Evolutionary conservation across 352 stramenopile species (phyloP).

Genomic region (Phytophthora pinifolia): DNA sequence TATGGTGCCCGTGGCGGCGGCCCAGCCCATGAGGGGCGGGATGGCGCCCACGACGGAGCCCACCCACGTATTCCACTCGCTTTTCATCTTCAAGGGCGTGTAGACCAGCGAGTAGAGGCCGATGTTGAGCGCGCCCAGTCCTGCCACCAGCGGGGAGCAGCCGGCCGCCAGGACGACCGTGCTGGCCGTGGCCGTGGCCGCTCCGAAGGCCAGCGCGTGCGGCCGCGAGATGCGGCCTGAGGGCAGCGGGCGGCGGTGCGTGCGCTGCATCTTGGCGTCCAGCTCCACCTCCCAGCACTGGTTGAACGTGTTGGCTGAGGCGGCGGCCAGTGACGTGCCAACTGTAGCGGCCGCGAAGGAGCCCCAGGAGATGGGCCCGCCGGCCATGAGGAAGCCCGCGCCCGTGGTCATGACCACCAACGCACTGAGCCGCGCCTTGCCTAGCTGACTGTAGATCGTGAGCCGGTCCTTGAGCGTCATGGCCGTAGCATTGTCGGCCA

Average conservation of each 20-base stretch:
- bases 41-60: constrained; percentile 98
- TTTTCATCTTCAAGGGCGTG: constrained; percentile 97
- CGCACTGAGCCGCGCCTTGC: constrained; percentile 93
- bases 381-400: constrained; percentile 96
- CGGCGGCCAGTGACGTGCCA: constrained; percentile 94
- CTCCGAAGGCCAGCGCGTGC: constrained; percentile 85
- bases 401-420: constrained; percentile 97
- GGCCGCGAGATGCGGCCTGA: constrained; percentile 74
- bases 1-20: constrained; percentile 90
- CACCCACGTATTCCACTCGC: constrained; percentile 98
- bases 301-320: constrained; percentile 97
- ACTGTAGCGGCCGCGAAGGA: constrained; percentile 90
- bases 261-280: constrained; percentile 97
- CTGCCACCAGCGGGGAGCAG: constrained; percentile 95
- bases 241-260: constrained; percentile 92
- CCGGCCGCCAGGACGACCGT: constrained; percentile 88
- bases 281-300: constrained; percentile 96
- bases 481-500: constrained; percentile 2
- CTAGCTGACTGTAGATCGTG: constrained; percentile 89
- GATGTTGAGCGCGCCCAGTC: constrained; percentile 97
- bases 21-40: constrained; percentile 98
- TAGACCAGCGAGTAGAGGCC: constrained; percentile 98
- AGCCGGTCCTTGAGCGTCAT: constrained; percentile 68
- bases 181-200: constrained; percentile 86
- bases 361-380: constrained; percentile 89